Evolutionary conservation across 495 filamentous ascomycete genomes (phyloP), one percentile per base, ranked within the genome.

Genomic region (Hyaloscypha bicolor): DNA sequence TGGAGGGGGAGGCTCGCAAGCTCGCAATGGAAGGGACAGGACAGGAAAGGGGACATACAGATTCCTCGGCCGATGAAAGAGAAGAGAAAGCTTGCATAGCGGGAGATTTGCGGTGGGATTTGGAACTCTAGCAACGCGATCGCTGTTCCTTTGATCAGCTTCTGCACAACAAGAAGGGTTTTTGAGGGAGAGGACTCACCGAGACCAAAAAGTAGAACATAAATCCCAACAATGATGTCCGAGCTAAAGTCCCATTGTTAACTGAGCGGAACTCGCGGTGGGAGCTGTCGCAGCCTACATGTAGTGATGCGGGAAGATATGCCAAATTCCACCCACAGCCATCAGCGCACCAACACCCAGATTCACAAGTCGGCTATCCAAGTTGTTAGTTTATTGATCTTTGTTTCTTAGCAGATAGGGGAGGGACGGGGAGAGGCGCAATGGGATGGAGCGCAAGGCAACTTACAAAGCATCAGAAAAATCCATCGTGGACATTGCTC

Each of bases 1-100:
- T 60, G 21, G 30, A 33, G 52, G 29, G 45, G 33, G 21, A 64
- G 31, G 25, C 25, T 25, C 25, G 25, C 25, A 25, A 2, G 25
- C 25, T 25, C 25, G 25, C 25, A 25, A 25, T 25, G 25, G 25
- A 25, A 25, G 25, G 25, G 25, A 25, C 25, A 25, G 25, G 25
- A 25, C 1, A 25, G 25, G 25, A 25, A 25, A 25, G 25, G 9
- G 37, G 6, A 88, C 93, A 80, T 87, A 97, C 93, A 98, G 77
- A 93, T 81, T 76, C 95, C 95, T 72, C 95, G 93, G 62, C 95
- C 95, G 71, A 98, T 76, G 86, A 99, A 98, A 55, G 90, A 93
- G 85, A 97, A 98, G 75, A 98, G 88, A 87, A 99, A 99, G 30
- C 91, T 93, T 21, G 94, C 95, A 84, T 98, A 97, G 76, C 91